These are phyloP conservation scores for Pythium myriotylum DNA, from an alignment of 352 stramenopile species.

Conservation along the genomic window DNA sequence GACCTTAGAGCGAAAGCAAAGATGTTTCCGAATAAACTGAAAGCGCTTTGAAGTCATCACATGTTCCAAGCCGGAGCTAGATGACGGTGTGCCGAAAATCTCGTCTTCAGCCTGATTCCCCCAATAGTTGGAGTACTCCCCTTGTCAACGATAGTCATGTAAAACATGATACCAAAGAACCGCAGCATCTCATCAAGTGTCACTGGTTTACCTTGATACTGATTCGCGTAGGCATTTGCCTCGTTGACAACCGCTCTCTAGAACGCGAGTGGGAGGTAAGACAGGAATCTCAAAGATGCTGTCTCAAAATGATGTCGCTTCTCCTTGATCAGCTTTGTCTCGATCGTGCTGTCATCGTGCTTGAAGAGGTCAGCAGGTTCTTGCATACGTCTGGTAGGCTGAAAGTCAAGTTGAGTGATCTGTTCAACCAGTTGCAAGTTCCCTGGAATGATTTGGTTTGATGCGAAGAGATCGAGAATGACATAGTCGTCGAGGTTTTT, in stretches of 20 bases:
- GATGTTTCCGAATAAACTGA: slow-evolving; percentile 27
- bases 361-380: slow-evolving; percentile 12
- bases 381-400: slow-evolving; percentile 6
- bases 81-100: slow-evolving; percentile 12
- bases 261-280: slow-evolving; percentile 20
- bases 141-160: slow-evolving; percentile 22
- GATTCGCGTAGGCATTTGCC: slow-evolving; percentile 9
- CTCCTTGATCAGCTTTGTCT: slow-evolving; percentile 18
- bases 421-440: slow-evolving; percentile 16
- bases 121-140: slow-evolving; percentile 31
- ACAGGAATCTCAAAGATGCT: slow-evolving; percentile 20
- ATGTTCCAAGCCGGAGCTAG: slow-evolving; percentile 14
- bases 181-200: slow-evolving; percentile 20
- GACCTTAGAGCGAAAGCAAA: slow-evolving; percentile 25
- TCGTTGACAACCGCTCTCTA: slow-evolving; percentile 20
- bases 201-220: not conserved
- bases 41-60: slow-evolving; percentile 31
- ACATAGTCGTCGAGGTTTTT: slow-evolving; percentile 21
- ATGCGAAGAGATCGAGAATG: slow-evolving; percentile 11
- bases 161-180: slow-evolving; percentile 28
- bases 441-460: slow-evolving; percentile 2
- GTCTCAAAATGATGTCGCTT: slow-evolving; percentile 16
- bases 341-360: slow-evolving; percentile 9
- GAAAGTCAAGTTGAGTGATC: slow-evolving; percentile 17
- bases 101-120: slow-evolving; percentile 18